Evolutionary conservation across 306 rosid genomes (phyloP), one percentile per base, ranked within the genome.

Genomic region (Vigna nakashimae): DNA sequence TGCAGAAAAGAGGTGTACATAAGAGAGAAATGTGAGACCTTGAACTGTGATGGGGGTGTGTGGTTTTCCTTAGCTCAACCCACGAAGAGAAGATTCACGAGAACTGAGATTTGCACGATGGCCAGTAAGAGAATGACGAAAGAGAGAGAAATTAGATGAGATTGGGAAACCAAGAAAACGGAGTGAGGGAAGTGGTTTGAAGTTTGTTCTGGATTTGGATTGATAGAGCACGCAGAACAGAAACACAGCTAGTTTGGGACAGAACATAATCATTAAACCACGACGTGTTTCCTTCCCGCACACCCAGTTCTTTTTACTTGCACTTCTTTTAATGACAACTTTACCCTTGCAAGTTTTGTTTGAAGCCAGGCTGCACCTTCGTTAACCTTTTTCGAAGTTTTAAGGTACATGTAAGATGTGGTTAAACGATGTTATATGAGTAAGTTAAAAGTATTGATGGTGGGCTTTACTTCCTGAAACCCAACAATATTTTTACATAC

Each of bases 1-100:
- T 56, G 36, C 9, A 0, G 8, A 28, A 69, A 52, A 13, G 2
- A 43, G 13, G 38, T 24, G 59, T 83, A 88, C 92, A 90, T 20
- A 75, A 78, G 88, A 73, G 56, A 32, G 55, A 24, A 40, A 32
- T 11, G 3, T 11, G 13, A 69, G 49, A 45, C 62, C 36, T n/a
- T 79, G 56, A 62, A 79, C 65, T 18, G 57, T 49, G 72, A 60
- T 26, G 69, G 48, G 75, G 14, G 43, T 66, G 17, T 15, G 65
- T 26, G 2, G 30, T 11, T 43, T 28, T 17, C 38, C 16, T 49
- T 18, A 28, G 9, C 65, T 18, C 9, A 32, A 43, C 30, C 30
- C 58, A 26, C 8, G 12, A 22, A 26, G 71, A 30, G 20, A 43
- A 42, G 4, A 52, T 16, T 22, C 26, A 16, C 14, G 40, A 68